Base-by-base conservation (phyloP, 129 eudicot genomes). In the Erigeron canadensis region DNA sequence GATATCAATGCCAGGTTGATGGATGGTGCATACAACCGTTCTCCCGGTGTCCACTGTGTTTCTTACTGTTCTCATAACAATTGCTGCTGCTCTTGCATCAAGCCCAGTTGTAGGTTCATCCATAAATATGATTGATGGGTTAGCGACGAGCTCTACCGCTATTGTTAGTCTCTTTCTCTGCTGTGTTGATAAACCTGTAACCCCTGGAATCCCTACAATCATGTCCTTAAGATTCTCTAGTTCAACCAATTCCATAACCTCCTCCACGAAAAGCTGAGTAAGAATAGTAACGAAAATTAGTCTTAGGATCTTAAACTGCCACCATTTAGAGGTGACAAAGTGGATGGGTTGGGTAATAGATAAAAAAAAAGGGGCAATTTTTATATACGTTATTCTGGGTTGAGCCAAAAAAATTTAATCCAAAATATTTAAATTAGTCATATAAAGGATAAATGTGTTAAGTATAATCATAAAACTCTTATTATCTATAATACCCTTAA, bases 41-140 rank as follows among this genome's bases (percentile, higher is more conserved):
- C 88, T 76, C n/a, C 85, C 85, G 0, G 88, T 84, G 70, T 77
- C 80, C 16, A 81, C 85, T 5, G 84, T 78, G 53, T 84, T 84
- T 77, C 84, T 76, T 2, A 84, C 88, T 18, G 84, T 69, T 18
- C 88, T 79, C 85, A 84, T 84, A 51, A 84, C 88, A 16, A 84
- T 84, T 15, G 88, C 85, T 41, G 88, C 88, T 37, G 88, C 85
- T 56, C 88, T 80, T 64, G 88, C 88, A 77, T 84, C 88, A 34
- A 84, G 82, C 19, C 88, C 88, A 15, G 88, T 76, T 43, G 88
- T 84, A 12, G 88, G 88, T 75, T 84, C 85, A 73, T 84, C 88
- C 88, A 84, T 77, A 69, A 84, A 77, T 71, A 84, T 80, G 55
- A 84, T 77, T 40, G 88, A 84, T 68, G 85, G 88, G 50, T 84